Percentiles rank a stretch among this genome's conserved stretches.
Evolutionary conservation across 2,329 filamentous ascomycete species (phyloP).

Genomic region (Fusarium sp.): DNA sequence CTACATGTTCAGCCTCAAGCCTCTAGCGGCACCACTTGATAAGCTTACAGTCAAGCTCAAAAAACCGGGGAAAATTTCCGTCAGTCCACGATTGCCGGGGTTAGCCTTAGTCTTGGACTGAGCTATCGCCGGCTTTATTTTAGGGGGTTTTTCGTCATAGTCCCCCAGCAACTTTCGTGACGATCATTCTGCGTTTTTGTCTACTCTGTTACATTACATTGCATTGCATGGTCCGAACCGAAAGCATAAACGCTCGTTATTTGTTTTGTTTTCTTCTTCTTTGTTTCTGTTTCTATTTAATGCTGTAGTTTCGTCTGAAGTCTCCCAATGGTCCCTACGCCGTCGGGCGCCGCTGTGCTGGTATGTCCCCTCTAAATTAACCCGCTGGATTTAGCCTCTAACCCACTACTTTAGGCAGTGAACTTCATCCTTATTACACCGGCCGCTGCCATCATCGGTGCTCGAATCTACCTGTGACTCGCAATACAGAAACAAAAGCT

Average conservation of each 20-base stretch:
- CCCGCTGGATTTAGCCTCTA: background rate
- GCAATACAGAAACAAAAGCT: constrained; percentile 23
- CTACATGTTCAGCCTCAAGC: background rate
- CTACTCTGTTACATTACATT: background rate
- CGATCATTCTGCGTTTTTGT: background rate
- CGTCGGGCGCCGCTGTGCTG: constrained; percentile 12
- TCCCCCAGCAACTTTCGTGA: background rate
- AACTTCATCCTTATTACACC: background rate
- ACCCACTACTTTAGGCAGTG: background rate
- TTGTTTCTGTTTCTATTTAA: background rate
- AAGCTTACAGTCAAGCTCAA: background rate
- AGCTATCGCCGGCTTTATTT: background rate
- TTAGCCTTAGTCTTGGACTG: background rate
- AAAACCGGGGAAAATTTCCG: background rate
- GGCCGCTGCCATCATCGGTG: background rate
- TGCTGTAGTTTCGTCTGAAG: background rate
- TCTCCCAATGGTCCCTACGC: constrained; percentile 3
- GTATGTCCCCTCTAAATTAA: background rate
- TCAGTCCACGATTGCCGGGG: background rate
- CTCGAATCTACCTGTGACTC: constrained; percentile 24
- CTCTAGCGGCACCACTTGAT: background rate
- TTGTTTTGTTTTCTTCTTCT: background rate
- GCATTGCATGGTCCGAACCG: background rate
- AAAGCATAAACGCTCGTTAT: background rate
- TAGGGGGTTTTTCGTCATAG: background rate